Base-by-base conservation (phyloP, 2,329 filamentous ascomycete genomes). In the Penicillium paneum region DNA sequence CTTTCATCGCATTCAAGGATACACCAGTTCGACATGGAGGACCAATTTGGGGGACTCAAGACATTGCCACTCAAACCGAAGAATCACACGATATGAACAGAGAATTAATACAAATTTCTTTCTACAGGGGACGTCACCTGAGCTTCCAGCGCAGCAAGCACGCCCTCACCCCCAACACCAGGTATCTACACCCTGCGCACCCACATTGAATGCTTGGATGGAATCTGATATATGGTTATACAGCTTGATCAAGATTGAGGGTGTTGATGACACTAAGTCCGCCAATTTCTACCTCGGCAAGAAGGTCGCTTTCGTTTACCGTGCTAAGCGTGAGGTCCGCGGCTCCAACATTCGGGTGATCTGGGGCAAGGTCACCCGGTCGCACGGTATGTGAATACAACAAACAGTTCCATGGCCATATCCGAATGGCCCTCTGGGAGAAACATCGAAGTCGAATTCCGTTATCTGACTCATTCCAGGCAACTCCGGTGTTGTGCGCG, bases 281-380 rank as follows among this genome's bases (percentile, higher is more conserved):
- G 93, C 94, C 79, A 90, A 87, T 81, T 97, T 97, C 89, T 99
- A 99, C 84, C 83, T 91, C 67, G 94, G 94, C 82, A 99, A 99
- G 89, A 92, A 92, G 83, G 87, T 97, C 78, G 94, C 94, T 78
- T 99, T 91, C 80, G 91, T 99, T 80, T 99, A 97, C 86, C 91
- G 92, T 76, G 93, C 88, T 71, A 87, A 90, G 81, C 92, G 87
- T 81, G 91, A 96, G 84, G 85, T 96, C 75, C 90, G 93, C 74
- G 94, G 94, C 77, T 93, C 91, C 78, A 97, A 97, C 88, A 95
- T 97, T 82, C 87, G 93, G 76, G 89, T 97, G 71, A 97, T 97
- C 83, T 97, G 92, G 91, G 93, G 93, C 83, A 97, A 96, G 85
- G 88, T 97, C 77, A 96, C 91, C 77, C 84, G 91, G 76, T 88